Base-by-base conservation (phyloP, 495 filamentous ascomycete species). In the Opeltia flavorubescens region DNA sequence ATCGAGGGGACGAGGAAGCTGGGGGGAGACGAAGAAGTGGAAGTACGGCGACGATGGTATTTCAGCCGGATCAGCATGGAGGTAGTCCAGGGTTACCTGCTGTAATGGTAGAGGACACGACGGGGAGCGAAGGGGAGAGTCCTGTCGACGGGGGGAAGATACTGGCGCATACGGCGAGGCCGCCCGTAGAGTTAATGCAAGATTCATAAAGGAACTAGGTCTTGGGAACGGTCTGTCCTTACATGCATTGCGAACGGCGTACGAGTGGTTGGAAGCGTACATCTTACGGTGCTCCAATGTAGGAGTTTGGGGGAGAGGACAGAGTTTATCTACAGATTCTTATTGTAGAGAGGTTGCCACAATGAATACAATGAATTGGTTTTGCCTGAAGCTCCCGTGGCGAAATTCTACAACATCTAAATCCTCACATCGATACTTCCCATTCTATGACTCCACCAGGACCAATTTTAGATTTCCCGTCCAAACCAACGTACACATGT, bases 21-120 rank as follows among this genome's bases (percentile, higher is more conserved):
- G 29, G 29, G 25, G 51, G 68, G 58, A 54, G 60, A 63, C 39
- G 68, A 50, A 66, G 75, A 35, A 75, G 78, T 51, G 65, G 73
- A 48, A 83, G 75, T 55, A 75, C 70, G 49, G 86, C 70, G 49
- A 86, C 78, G 1, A 68, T 84, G 36, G 82, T 91, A 52, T 91
- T 81, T 65, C 67, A 86, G 49, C 85, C 85, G 0, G 66, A 75
- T 17, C 78, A 84, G 38, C 80, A 89, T 58, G 83, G 85, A 3
- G 67, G 74, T 44, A 84, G 77, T 58, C 84, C 85, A 9, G 71
- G 79, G 56, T 61, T 98, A 50, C 91, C 91, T 0, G 85, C 83
- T 9, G 94, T 98, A 23, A 78, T 84, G 51, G 87, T 98, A 5
- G 85, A 93, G 57, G 93, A 96, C 65, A 84, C 83, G 56, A 93